Base-by-base conservation (phyloP, 2,329 filamentous ascomycete species). In the Tolypocladium inflatum region DNA sequence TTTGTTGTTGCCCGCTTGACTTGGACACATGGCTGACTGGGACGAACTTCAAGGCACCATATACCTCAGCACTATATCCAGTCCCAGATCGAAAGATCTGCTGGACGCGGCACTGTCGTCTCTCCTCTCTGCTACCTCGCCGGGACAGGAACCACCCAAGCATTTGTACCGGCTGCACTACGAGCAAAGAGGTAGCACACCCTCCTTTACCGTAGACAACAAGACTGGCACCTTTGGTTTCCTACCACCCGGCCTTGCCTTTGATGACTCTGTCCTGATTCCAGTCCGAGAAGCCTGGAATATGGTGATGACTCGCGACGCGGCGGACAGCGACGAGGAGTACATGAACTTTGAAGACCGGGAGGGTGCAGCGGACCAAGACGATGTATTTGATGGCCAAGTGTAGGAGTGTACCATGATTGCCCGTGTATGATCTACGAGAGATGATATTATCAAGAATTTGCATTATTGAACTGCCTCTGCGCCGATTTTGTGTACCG, bases 331-430 rank as follows among this genome's bases (percentile, higher is more conserved):
- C 7, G 64, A 37, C 5, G 30, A 62, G 11, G 72, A 81, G 51
- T 97, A 94, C 66, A 86, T 97, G 82, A 77, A 81, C 23, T 96
- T 96, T 69, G 82, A 87, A 54, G 89, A 94, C 60, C 81, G 90
- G 30, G 86, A 91, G 67, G 80, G 78, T 17, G 75, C 76, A 35
- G 76, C 73, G 59, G 81, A 81, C 38, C 84, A 89, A 57, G 80
- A 84, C 42, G 79, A 83, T 57, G 70, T 76, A 54, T 81, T 80
- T 61, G 75, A 82, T 55, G 58, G 37, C 41, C 75, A 61, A 67
- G 66, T 59, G 57, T 39, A 23, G 30, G 15, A 11, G 30, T 26
- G 15, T 26, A 48, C 30, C 17, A 23, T 38, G 38, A 55, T 13
- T 19, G 10, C 38, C 19, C 38, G 15, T 56, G 21, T 52, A 52